Conservation (phyloP, 768 basidiomycete species). For the Phaeotremella fagi region DNA sequence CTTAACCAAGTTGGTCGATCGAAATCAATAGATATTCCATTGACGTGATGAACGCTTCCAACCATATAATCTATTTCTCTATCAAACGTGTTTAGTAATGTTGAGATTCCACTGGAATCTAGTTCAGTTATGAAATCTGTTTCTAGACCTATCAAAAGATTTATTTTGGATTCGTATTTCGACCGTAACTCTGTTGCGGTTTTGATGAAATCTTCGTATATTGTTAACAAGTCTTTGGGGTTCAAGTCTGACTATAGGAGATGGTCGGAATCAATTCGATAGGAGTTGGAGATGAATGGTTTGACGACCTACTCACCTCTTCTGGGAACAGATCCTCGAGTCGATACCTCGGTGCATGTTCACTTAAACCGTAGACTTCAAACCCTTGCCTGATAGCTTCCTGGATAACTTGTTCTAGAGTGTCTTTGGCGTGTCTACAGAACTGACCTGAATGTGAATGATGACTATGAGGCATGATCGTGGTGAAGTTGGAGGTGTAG, state of each 20-base stretch:
- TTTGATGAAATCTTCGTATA: slow-evolving; percentile 68
- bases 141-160: slow-evolving; percentile 81
- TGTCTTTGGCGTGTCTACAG: slow-evolving; percentile 80
- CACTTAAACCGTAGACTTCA: slow-evolving; percentile 75
- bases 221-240: slow-evolving; percentile 55
- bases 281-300: slow-evolving; percentile 12
- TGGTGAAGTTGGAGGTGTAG: too few relatives aligned
- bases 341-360: slow-evolving; percentile 89
- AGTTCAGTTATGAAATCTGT: slow-evolving; percentile 75
- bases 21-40: slow-evolving; percentile 85
- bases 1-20: slow-evolving; percentile 62
- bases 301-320: slow-evolving; percentile 64
- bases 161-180: slow-evolving; percentile 61
- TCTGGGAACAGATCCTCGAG: slow-evolving; percentile 82
- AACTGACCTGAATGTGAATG: slow-evolving; percentile 93
- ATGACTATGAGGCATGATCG: slow-evolving; percentile 51
- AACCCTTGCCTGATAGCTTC: slow-evolving; percentile 78
- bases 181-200: slow-evolving; percentile 74
- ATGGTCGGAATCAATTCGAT: slow-evolving; percentile 5
- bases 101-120: slow-evolving; percentile 61
- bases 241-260: slow-evolving; percentile 56
- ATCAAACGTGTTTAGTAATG: slow-evolving; percentile 54
- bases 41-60: slow-evolving; percentile 89
- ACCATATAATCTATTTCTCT: slow-evolving; percentile 77
- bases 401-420: slow-evolving; percentile 71